Percentiles rank a stretch among this genome's conserved stretches.
phyloP scores from a whole-genome alignment of 1,139 yeast genomes.

The Suhomyces anneliseae region DNA sequence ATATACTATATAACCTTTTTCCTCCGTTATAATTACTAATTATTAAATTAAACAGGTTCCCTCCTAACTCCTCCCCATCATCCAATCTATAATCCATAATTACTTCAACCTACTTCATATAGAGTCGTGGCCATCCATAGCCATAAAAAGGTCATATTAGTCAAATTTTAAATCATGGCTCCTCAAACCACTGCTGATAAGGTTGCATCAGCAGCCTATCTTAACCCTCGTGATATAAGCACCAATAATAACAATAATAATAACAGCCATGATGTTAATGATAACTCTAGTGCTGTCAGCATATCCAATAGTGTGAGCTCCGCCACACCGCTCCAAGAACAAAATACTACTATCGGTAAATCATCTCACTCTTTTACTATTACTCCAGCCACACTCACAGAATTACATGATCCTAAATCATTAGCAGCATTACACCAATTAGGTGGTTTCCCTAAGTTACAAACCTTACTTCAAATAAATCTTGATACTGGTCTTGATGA shows the following conservation, averaged over 20 bases:
- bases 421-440: slow-evolving; percentile 35
- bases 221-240: not conserved
- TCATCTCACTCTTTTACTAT: slow-evolving; percentile 8
- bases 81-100: not conserved
- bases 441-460: slow-evolving; percentile 43
- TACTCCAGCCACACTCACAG: slow-evolving; percentile 32
- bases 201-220: slow-evolving; percentile 8
- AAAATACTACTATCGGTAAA: slow-evolving; percentile 5
- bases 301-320: slow-evolving; percentile 14
- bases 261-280: not conserved
- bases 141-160: too few species aligned
- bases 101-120: too few species aligned
- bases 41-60: too few species aligned
- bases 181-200: slow-evolving; percentile 11
- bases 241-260: not conserved
- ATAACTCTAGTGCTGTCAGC: slow-evolving; percentile 5
- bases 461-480: slow-evolving; percentile 39
- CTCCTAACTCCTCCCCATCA: too few species aligned
- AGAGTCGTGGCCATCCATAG: too few species aligned
- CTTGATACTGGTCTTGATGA: slow-evolving; percentile 44
- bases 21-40: too few species aligned
- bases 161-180: slow-evolving; percentile 6
- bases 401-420: slow-evolving; percentile 57
- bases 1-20: too few species aligned
- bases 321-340: slow-evolving; percentile 15